Percentiles rank a stretch among this genome's conserved stretches.
phyloP scores from a whole-genome alignment of 805 yeast genomes.

The Schizosaccharomyces cryophilus region DNA sequence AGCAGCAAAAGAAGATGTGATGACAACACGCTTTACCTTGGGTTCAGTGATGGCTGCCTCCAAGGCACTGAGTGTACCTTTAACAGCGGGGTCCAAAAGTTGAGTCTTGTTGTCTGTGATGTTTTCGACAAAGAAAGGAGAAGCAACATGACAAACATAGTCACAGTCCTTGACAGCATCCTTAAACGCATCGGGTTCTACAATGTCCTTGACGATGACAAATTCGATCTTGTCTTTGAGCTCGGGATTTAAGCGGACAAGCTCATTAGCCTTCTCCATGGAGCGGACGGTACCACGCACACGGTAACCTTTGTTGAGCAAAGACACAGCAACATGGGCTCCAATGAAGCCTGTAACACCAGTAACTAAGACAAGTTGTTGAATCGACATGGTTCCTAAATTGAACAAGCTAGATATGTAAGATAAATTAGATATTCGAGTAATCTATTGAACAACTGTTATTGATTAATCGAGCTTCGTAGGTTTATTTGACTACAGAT shows the following conservation, averaged over 20 bases:
- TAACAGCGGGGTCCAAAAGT: constrained; percentile 24
- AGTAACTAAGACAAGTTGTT: constrained; percentile 18
- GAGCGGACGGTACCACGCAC: constrained; percentile 28
- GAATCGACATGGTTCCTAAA: not conserved
- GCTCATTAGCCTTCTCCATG: constrained; percentile 18
- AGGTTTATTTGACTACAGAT: too few species aligned
- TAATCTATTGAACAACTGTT: too few species aligned
- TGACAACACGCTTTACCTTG: constrained; percentile 21
- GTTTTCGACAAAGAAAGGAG: constrained; percentile 15
- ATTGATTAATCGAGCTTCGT: too few species aligned
- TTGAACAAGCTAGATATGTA: too few species aligned
- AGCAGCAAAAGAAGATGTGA: constrained; percentile 33
- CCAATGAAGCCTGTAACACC: constrained; percentile 32
- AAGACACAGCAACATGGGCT: constrained; percentile 20
- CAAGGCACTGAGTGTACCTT: constrained; percentile 23
- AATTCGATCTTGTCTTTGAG: constrained; percentile 10
- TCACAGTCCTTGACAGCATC: constrained; percentile 18
- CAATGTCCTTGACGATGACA: constrained; percentile 14
- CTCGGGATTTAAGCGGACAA: constrained; percentile 10
- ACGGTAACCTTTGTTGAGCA: constrained; percentile 18
- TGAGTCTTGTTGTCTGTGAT: constrained; percentile 20
- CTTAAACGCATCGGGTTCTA: constrained; percentile 23
- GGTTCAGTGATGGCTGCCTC: constrained; percentile 19
- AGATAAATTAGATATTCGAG: too few species aligned
- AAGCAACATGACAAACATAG: constrained; percentile 19